Percentiles rank a stretch among this genome's conserved stretches.
Evolutionary conservation across 768 basidiomycete genomes (phyloP).

Genomic region (Trametopsis cervina): DNA sequence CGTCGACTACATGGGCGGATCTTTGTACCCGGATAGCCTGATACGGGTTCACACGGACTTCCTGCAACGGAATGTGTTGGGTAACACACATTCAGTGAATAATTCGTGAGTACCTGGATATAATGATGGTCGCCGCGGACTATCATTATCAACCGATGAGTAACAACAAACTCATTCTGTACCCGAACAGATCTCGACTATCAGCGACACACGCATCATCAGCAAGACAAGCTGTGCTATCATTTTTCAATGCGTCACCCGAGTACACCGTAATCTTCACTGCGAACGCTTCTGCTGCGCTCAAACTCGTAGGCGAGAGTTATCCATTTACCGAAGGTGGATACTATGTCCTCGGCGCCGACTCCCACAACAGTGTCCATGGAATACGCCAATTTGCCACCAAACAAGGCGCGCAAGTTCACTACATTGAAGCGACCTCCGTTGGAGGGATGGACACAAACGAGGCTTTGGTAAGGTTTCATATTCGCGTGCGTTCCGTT

Average conservation of each 20-base stretch:
- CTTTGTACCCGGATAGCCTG: conserved; percentile 73
- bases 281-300: conserved; percentile 68
- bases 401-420: conserved; percentile 45
- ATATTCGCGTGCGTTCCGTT: background rate
- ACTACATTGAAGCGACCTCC: conserved; percentile 58
- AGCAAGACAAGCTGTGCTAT: conserved; percentile 64
- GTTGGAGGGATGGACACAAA: conserved; percentile 58
- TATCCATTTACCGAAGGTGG: conserved; percentile 62
- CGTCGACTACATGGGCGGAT: conserved; percentile 83
- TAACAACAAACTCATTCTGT: conserved; percentile 1
- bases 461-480: conserved; percentile 47
- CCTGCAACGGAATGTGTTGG: conserved; percentile 58
- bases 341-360: conserved; percentile 59
- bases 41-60: conserved; percentile 66
- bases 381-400: conserved; percentile 71
- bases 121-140: background rate
- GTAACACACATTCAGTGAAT: conserved; percentile 81
- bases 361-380: conserved; percentile 82
- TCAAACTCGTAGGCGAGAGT: conserved; percentile 78
- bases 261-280: conserved; percentile 83
- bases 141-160: conserved; percentile 1
- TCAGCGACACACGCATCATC: conserved; percentile 61
- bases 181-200: conserved; percentile 61
- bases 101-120: conserved; percentile 46
- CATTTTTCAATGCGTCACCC: conserved; percentile 69